These are phyloP conservation scores for Populus simonii DNA, from an alignment of 345 rosid species.

Conservation along the genomic window DNA sequence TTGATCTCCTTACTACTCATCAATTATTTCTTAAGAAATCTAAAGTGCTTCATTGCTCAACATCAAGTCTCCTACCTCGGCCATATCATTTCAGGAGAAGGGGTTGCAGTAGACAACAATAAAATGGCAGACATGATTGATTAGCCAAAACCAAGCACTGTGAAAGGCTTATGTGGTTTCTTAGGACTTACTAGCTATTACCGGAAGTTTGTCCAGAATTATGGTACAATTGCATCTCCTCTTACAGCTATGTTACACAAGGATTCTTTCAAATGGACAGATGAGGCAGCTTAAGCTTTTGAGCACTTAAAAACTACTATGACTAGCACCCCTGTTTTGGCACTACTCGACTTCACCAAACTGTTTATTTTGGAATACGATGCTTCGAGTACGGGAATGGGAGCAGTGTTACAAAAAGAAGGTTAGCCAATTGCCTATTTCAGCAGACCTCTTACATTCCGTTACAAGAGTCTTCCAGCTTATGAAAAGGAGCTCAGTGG, in stretches of 20 bases:
- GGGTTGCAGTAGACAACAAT: too few relatives aligned
- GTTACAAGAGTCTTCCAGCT: too few relatives aligned
- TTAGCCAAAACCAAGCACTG: fast-evolving
- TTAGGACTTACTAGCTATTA: not conserved
- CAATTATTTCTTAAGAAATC: too few relatives aligned
- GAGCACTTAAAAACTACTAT: too few relatives aligned
- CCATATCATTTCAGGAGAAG: not conserved
- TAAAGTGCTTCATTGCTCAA: not conserved
- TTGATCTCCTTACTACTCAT: too few relatives aligned
- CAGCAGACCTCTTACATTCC: not conserved
- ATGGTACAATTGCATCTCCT: not conserved
- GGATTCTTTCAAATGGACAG: too few relatives aligned
- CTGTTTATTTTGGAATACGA: not conserved
- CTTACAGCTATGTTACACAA: too few relatives aligned
- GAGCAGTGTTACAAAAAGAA: not conserved
- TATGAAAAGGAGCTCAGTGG: not conserved
- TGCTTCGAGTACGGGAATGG: not conserved
- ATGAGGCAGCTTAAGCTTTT: too few relatives aligned
- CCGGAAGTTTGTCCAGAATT: not conserved
- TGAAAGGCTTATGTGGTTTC: not conserved
- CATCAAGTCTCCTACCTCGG: not conserved
- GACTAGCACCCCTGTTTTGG: not conserved
- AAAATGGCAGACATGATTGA: not conserved
- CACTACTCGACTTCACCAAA: not conserved
- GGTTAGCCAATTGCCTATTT: not conserved